Base-by-base conservation (phyloP, 208 protist genomes). In the Wallacemonas collosoma region DNA sequence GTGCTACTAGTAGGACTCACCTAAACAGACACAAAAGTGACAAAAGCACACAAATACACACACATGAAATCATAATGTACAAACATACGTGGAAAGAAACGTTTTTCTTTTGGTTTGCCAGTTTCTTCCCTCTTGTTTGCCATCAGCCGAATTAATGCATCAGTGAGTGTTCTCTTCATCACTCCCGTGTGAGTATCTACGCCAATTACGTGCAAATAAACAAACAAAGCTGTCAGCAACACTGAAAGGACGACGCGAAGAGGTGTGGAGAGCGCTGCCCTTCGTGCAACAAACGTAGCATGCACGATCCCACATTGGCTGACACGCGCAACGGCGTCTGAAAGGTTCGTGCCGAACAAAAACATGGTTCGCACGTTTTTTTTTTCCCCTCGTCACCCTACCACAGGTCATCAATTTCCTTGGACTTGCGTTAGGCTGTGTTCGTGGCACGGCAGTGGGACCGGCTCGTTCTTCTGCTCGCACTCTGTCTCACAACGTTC, bases 161-260 rank as follows among this genome's bases (percentile, higher is more conserved):
- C 53, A 36, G 9, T 57, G 53, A 36, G 53, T 35, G 14, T 17
- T 35, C 17, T 57, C 9, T 35, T 57, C 53, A 57, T 57, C 53
- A 17, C 53, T 6, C 45, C 6, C 45, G 45, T 14, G 45, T 12
- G 45, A 6, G 45, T 12, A 50, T 12, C 45, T 50, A 50, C 43
- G 69, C 8, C 51, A 50, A 53, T 50, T 9, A 45, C 61, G 58
- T 47, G 35, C 50, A 77, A 58, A 4, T 41, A 71, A 43, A 66
- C 44, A 41, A 40, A 38, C 35, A 72, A 48, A 65, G 8, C 45
- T 12, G 12, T 14, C 45, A 50, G 8, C 6, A 6, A 6, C 45
- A 50, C 45, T 6, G 8, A 50, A 50, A 68, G 57, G 68, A 64
- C 26, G 36, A 73, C 67, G 56, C 38, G 50, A 17, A 65, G 26